Conservation (phyloP, 345 rosid species). For the Brassica cretica region DNA sequence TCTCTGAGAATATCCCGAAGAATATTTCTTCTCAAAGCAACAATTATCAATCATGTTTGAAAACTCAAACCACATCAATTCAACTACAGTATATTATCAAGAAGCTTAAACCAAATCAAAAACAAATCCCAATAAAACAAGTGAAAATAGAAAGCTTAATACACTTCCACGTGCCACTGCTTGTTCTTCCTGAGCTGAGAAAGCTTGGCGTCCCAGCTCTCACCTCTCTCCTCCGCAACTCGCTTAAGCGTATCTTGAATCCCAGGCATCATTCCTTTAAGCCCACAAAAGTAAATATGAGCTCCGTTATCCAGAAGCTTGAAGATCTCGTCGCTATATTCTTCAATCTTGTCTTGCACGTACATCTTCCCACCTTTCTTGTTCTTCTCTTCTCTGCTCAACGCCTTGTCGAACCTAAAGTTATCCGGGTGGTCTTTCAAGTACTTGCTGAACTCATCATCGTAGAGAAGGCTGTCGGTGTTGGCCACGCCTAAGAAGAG, state of each 20-base stretch:
- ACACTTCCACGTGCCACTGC: conserved; percentile 99
- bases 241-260: conserved; percentile 87
- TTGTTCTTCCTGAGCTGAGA: conserved; percentile 95
- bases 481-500: conserved; percentile 98
- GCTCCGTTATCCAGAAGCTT: conserved; percentile 88
- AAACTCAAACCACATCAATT: conserved; percentile 5
- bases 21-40: conserved; percentile 1
- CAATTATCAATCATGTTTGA: conserved; percentile 18
- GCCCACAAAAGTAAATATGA: conserved; percentile 97
- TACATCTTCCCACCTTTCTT: conserved; percentile 97
- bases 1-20: conserved; percentile 24
- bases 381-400: conserved; percentile 93
- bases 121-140: background rate
- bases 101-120: conserved; percentile 22
- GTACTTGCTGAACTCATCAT: conserved; percentile 82
- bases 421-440: conserved; percentile 71
- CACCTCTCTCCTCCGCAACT: conserved; percentile 91
- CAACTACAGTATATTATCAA: conserved; percentile 16
- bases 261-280: conserved; percentile 99
- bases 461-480: conserved; percentile 86
- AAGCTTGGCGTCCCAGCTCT: conserved; percentile 92
- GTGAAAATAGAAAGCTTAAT: conserved; percentile 35
- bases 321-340: conserved; percentile 91
- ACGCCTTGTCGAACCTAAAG: conserved; percentile 82
- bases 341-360: conserved; percentile 97